Percentiles rank a stretch among this genome's conserved stretches.
Evolutionary conservation across 768 basidiomycete species (phyloP).

Genomic region (Trametes cingulata): DNA sequence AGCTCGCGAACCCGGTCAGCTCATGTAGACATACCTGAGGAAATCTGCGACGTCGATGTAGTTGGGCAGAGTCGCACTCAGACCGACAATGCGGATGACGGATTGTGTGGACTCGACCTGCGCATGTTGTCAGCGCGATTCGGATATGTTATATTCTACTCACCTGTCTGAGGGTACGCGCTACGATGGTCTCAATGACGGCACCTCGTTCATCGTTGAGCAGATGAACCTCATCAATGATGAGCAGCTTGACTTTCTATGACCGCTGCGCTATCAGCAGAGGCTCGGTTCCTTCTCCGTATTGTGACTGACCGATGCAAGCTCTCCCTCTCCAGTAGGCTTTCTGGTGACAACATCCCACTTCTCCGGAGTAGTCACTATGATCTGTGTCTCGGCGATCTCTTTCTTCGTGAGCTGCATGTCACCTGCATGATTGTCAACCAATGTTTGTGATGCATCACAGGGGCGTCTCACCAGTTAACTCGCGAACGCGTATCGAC

Average conservation of each 20-base stretch:
- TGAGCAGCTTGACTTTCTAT: conserved; percentile 88
- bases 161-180: conserved; percentile 88
- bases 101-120: conserved; percentile 97
- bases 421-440: conserved; percentile 51
- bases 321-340: conserved; percentile 93
- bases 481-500: conserved; percentile 79
- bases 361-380: conserved; percentile 98
- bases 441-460: not conserved
- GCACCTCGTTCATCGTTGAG: conserved; percentile 98
- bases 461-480: conserved; percentile 63
- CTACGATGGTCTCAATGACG: conserved; percentile 97
- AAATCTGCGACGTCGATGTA: conserved; percentile 97
- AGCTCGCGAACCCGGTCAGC: conserved; percentile 1
- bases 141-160: conserved; percentile 9
- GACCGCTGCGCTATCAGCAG: not conserved
- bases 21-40: conserved; percentile 58
- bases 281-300: not conserved
- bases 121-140: not conserved
- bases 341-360: conserved; percentile 99
- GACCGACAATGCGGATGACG: conserved; percentile 91
- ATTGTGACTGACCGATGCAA: conserved; percentile 71
- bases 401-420: conserved; percentile 96
- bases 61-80: conserved; percentile 96
- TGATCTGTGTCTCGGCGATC: conserved; percentile 93
- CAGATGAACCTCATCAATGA: conserved; percentile 97